A percentile compares a stretch with the other conserved stretches of the same genome.
These are phyloP conservation scores for Fragilaria crotonensis DNA, from an alignment of 108 stramenopile genomes.

Conservation along the genomic window DNA sequence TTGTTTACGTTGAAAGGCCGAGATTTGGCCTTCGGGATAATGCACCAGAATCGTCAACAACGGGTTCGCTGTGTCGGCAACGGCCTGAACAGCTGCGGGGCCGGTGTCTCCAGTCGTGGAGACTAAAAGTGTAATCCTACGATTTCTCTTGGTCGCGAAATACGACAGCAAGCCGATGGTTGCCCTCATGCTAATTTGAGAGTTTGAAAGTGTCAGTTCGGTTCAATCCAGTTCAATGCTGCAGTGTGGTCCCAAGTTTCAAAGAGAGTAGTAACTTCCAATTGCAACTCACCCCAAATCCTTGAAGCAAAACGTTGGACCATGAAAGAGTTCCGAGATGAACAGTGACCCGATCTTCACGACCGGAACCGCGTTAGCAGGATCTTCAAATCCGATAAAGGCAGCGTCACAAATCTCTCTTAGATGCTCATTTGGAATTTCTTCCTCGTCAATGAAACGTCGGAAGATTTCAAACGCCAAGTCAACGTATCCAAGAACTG, in stretches of 20 bases:
- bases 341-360: slow-evolving; percentile 29
- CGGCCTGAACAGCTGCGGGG: slow-evolving; percentile 85
- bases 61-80: slow-evolving; percentile 47
- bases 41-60: slow-evolving; percentile 63
- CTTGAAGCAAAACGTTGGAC: slow-evolving; percentile 91
- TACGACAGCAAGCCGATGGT: slow-evolving; percentile 52
- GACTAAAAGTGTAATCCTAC: slow-evolving; percentile 52
- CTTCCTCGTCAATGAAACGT: slow-evolving; percentile 38
- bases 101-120: slow-evolving; percentile 89
- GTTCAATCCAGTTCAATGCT: too few species aligned
- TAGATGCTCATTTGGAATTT: slow-evolving; percentile 40
- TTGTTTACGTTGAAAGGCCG: slow-evolving; percentile 79
- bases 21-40: slow-evolving; percentile 83
- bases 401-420: slow-evolving; percentile 34
- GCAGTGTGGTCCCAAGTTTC: neutral
- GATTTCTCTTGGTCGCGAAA: slow-evolving; percentile 50
- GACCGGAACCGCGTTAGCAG: slow-evolving; percentile 24
- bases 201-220: too few species aligned
- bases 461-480: slow-evolving; percentile 52
- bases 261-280: too few species aligned
- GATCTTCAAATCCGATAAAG: slow-evolving; percentile 28
- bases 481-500: slow-evolving; percentile 44
- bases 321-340: slow-evolving; percentile 86
- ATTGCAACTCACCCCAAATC: slow-evolving; percentile 76
- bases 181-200: slow-evolving; percentile 43